These are phyloP conservation scores for Trichoderma asperelloides DNA, from an alignment of 495 filamentous ascomycete species.

Conservation along the genomic window DNA sequence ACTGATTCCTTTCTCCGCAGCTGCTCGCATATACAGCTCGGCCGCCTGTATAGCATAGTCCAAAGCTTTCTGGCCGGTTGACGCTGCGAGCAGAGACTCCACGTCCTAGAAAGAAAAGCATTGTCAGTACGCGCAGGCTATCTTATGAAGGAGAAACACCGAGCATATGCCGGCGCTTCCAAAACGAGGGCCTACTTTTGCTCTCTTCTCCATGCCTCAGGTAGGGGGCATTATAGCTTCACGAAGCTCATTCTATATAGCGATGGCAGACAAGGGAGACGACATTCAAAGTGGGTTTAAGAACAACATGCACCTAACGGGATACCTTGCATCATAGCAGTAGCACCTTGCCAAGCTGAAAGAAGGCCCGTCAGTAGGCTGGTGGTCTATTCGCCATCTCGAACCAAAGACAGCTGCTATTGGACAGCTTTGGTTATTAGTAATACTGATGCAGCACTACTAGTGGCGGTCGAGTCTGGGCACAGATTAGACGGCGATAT, in stretches of 20 bases:
- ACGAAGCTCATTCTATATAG: not conserved
- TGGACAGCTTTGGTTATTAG: no score
- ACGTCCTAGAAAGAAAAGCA: conserved; percentile 38
- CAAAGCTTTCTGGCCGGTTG: conserved; percentile 58
- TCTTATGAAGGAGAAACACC: not conserved
- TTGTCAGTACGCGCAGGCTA: not conserved
- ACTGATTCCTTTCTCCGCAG: conserved; percentile 38
- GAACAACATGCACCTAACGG: not conserved
- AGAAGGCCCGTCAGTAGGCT: no score
- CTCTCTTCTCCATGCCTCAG: conserved; percentile 10
- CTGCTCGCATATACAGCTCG: conserved; percentile 69
- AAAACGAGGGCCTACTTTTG: not conserved
- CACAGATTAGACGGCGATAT: no score
- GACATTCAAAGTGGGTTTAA: not conserved
- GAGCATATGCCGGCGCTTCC: not conserved
- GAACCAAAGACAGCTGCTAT: no score
- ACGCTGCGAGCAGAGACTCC: conserved; percentile 45
- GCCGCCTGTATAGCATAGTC: conserved; percentile 62
- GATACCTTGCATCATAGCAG: not conserved
- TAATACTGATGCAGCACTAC: no score
- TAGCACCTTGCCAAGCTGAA: not conserved
- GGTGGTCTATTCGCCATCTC: no score
- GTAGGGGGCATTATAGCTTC: not conserved
- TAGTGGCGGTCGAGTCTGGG: no score
- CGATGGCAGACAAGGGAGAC: not conserved